These are phyloP conservation scores for Lactuca saligna DNA, from an alignment of 129 eudicot species.

Conservation along the genomic window DNA sequence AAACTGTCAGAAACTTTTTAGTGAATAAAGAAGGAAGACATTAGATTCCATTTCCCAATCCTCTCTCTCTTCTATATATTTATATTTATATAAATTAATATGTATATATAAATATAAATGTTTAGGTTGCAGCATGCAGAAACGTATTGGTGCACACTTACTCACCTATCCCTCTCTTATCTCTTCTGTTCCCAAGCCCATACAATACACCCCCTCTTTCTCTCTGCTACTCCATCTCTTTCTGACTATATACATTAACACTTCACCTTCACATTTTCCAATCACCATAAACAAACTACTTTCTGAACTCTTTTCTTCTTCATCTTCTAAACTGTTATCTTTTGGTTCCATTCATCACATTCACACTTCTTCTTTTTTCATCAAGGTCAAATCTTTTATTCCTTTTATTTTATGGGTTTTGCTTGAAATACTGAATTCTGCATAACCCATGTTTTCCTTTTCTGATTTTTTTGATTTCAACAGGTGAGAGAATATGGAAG, in stretches of 20 bases:
- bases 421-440: background rate
- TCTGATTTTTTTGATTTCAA: conserved; percentile 3
- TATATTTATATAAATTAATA: too few relatives aligned
- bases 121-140: conserved; percentile 41
- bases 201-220: conserved; percentile 43
- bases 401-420: conserved; percentile 18
- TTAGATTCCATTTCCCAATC: conserved; percentile 65
- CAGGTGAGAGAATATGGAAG: conserved; percentile 50
- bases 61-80: conserved; percentile 10
- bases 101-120: background rate
- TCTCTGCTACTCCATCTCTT: conserved; percentile 17
- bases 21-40: conserved; percentile 36
- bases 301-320: conserved; percentile 38
- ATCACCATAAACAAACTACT: conserved; percentile 31
- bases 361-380: conserved; percentile 19
- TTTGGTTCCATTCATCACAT: conserved; percentile 28
- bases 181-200: conserved; percentile 96
- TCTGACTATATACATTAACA: conserved; percentile 20
- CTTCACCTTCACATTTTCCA: conserved; percentile 42
- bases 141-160: conserved; percentile 44
- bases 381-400: conserved; percentile 15
- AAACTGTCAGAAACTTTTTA: conserved; percentile 56
- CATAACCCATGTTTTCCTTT: conserved; percentile 7
- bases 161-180: conserved; percentile 55
- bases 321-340: conserved; percentile 24